Evolutionary conservation across 306 rosid species (phyloP), one percentile per base, ranked within the genome.

Genomic region (Vigna angularis): DNA sequence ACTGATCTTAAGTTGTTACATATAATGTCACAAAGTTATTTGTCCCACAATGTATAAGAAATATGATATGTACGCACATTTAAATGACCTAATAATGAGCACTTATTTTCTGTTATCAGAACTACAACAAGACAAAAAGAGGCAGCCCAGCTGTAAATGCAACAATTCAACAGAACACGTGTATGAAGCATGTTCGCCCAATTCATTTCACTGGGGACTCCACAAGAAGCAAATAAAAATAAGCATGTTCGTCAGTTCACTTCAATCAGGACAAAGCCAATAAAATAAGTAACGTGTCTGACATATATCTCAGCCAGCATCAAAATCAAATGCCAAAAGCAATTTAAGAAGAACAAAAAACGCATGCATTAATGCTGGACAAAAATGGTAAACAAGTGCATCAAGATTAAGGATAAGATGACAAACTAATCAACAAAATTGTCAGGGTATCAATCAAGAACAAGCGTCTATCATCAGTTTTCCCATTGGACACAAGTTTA

Each of bases 401-500:
- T 20, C 62, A 75, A 57, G 75, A 51, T 74, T 83, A 55, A 34
- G 4, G 51, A 61, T 45, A 74, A 52, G 17, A 32, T 48, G 1
- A 50, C 42, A 78, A 65, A 59, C 71, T 52, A 68, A 72, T 74
- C 53, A 68, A 71, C 53, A 58, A 58, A 10, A 22, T 82, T 75
- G 73, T 57, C 58, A 71, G 9, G 56, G 40, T 65, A 32, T 64
- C 49, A 20, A 79, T 71, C 55, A 77, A 62, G 36, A 36, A 36
- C 8, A 36, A 1, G 42, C 1, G 2, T 36, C 42, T 5, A 34
- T 36, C 2, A 36, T 6, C 8, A 36, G 7, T 36, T 36, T 36
- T 36, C 0, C 42, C 8, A 6, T 36, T 36, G 9, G 42, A 36
- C 42, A 36, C 42, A 36, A 36, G 42, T 36, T 36, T 6, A 36